Evolutionary conservation across 2,329 filamentous ascomycete genomes (phyloP).

Genomic region (Colletotrichum lindemuthianum): DNA sequence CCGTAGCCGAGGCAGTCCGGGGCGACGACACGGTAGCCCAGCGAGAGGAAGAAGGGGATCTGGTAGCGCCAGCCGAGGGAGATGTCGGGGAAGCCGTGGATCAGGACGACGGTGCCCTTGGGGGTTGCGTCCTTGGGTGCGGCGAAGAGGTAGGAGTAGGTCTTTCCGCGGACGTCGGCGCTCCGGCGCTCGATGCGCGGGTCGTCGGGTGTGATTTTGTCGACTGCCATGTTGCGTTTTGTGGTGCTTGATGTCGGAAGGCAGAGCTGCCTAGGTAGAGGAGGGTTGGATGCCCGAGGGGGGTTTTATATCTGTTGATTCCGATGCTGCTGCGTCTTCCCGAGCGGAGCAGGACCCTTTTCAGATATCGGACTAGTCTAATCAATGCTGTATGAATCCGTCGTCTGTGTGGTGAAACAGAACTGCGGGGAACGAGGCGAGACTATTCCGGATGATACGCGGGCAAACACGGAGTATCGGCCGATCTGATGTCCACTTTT

Average conservation of each 20-base stretch:
- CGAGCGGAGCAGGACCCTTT: too few species aligned
- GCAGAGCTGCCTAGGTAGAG: too few species aligned
- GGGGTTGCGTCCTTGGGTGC: constrained; percentile 55
- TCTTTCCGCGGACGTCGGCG: constrained; percentile 72
- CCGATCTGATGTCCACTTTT: too few species aligned
- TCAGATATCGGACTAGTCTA: too few species aligned
- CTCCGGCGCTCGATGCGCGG: constrained; percentile 72
- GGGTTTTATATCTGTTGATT: too few species aligned
- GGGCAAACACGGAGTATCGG: too few species aligned
- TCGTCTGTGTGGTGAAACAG: too few species aligned
- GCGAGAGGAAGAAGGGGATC: constrained; percentile 77
- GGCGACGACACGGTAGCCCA: constrained; percentile 82
- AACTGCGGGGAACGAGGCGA: too few species aligned
- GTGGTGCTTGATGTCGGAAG: not conserved
- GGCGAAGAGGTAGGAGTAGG: constrained; percentile 73
- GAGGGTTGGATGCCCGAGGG: too few species aligned
- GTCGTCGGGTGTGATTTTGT: constrained; percentile 75
- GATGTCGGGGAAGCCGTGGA: constrained; percentile 87
- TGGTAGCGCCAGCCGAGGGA: constrained; percentile 90
- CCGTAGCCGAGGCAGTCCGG: constrained; percentile 91
- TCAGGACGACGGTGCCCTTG: constrained; percentile 58
- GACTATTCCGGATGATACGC: too few species aligned
- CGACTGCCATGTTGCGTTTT: constrained; percentile 56
- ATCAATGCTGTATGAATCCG: too few species aligned
- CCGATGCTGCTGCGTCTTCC: too few species aligned